Evolutionary conservation across 169 alveolate species (phyloP).

Genomic region (Eimeria brunetti): DNA sequence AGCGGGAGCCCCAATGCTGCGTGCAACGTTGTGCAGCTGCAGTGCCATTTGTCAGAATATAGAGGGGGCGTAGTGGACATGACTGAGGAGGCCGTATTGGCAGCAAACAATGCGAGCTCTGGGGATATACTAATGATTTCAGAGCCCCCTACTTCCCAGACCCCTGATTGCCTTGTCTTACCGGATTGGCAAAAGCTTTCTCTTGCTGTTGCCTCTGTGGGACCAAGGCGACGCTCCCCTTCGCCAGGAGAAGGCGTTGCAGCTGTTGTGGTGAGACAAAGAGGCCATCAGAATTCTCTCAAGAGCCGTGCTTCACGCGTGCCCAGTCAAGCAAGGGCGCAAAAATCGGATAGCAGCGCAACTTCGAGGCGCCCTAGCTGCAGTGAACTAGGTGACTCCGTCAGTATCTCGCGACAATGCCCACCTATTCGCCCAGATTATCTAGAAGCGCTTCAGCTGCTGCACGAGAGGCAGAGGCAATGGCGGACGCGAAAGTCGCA

Average conservation of each 20-base stretch:
- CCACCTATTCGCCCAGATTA: conserved; percentile 54
- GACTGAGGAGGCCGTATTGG: conserved; percentile 50
- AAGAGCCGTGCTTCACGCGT: background rate
- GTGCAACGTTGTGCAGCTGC: conserved; percentile 58
- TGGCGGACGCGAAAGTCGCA: conserved; percentile 23
- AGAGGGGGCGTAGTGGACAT: conserved; percentile 51
- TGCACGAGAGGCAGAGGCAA: conserved; percentile 70
- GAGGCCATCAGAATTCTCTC: background rate
- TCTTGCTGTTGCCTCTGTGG: conserved; percentile 44
- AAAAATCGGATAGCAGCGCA: background rate
- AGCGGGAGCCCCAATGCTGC: conserved; percentile 56
- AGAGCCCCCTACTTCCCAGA: conserved; percentile 41
- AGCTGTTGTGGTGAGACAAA: conserved; percentile 40
- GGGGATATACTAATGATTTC: conserved; percentile 18
- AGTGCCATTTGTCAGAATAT: conserved; percentile 67
- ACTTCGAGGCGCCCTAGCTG: conserved; percentile 16
- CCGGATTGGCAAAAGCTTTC: conserved; percentile 54
- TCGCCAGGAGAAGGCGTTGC: conserved; percentile 24
- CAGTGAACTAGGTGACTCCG: conserved; percentile 31
- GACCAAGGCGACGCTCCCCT: background rate
- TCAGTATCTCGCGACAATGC: background rate
- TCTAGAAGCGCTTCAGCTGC: conserved; percentile 51
- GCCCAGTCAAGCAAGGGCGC: background rate
- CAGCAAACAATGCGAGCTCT: conserved; percentile 10
- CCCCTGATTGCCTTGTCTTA: conserved; percentile 8